These are phyloP conservation scores for Alternaria sp. DNA, from an alignment of 2,329 filamentous ascomycete species.

Conservation along the genomic window DNA sequence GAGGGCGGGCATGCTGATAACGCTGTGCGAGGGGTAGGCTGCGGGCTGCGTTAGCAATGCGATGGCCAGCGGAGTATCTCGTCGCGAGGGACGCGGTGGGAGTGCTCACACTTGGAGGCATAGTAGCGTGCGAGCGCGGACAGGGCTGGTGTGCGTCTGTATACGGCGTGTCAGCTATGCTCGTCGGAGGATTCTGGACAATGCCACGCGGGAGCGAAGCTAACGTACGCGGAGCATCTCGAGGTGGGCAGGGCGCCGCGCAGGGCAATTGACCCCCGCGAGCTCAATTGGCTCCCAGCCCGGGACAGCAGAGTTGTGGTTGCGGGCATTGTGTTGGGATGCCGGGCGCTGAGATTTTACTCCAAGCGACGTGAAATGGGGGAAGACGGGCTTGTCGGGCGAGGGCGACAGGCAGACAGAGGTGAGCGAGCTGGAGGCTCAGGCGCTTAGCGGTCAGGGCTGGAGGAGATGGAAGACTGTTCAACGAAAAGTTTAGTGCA, in stretches of 20 bases:
- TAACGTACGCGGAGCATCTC: slow-evolving; percentile 33
- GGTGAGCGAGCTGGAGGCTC: slow-evolving; percentile 23
- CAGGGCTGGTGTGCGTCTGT: slow-evolving; percentile 58
- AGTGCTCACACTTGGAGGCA: slow-evolving; percentile 68
- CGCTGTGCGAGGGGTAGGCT: slow-evolving; percentile 93
- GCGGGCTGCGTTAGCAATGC: slow-evolving; percentile 49
- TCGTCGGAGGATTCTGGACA: not conserved
- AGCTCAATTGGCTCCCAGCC: slow-evolving; percentile 53
- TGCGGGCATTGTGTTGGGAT: slow-evolving; percentile 61
- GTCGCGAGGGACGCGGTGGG: not conserved
- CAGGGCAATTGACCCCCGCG: slow-evolving; percentile 50
- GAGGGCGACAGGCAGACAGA: slow-evolving; percentile 1
- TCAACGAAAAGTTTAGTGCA: slow-evolving; percentile 41
- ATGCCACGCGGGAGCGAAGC: slow-evolving; percentile 36
- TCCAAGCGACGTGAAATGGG: slow-evolving; percentile 9
- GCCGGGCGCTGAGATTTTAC: slow-evolving; percentile 34
- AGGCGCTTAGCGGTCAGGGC: slow-evolving; percentile 17
- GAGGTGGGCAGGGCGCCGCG: slow-evolving; percentile 54
- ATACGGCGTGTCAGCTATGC: slow-evolving; percentile 34
- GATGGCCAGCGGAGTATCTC: not conserved
- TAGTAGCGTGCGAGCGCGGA: slow-evolving; percentile 70
- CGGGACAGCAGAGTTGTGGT: slow-evolving; percentile 53
- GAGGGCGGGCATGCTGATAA: slow-evolving; percentile 97
- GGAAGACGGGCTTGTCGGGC: not conserved
- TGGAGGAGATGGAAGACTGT: slow-evolving; percentile 28